Evolutionary conservation across 257 asterid genomes (phyloP).

Genomic region (Scutellaria galericulata): DNA sequence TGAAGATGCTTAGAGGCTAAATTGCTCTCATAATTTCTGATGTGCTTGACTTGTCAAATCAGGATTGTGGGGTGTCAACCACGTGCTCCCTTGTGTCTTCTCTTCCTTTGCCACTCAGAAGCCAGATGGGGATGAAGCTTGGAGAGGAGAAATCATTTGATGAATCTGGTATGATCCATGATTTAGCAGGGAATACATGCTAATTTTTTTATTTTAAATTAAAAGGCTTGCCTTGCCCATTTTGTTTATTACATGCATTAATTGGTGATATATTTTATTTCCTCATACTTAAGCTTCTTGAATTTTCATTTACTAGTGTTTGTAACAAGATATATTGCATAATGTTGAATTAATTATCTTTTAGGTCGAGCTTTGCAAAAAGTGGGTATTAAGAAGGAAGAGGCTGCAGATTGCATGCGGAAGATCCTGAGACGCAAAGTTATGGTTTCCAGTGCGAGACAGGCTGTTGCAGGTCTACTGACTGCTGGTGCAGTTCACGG

Average conservation of each 20-base stretch:
- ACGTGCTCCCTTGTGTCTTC: constrained; percentile 59
- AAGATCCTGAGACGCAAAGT: constrained; percentile 78
- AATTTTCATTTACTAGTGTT: not conserved
- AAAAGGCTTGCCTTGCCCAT: no score
- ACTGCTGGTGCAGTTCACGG: constrained; percentile 78
- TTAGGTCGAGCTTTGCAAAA: constrained; percentile 47
- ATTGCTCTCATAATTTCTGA: constrained; percentile 29
- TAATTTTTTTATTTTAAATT: not conserved
- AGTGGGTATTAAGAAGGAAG: constrained; percentile 56
- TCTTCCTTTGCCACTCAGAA: constrained; percentile 70
- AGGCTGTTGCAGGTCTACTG: constrained; percentile 84
- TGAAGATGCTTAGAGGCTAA: constrained; percentile 13
- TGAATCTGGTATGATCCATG: constrained; percentile 50
- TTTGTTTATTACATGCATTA: not conserved
- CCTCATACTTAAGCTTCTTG: not conserved
- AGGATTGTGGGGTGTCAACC: constrained; percentile 71
- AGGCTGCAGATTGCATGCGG: constrained; percentile 67
- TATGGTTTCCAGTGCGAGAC: constrained; percentile 85
- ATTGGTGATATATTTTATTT: not conserved
- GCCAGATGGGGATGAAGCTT: constrained; percentile 57
- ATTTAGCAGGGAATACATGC: constrained; percentile 14
- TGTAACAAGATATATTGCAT: not conserved
- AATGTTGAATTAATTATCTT: constrained; percentile 1
- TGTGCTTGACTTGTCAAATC: constrained; percentile 39
- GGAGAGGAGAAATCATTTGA: constrained; percentile 52